Evolutionary conservation across 176 grass and related monocot species (phyloP).

Genomic region (Eleusine coracana): DNA sequence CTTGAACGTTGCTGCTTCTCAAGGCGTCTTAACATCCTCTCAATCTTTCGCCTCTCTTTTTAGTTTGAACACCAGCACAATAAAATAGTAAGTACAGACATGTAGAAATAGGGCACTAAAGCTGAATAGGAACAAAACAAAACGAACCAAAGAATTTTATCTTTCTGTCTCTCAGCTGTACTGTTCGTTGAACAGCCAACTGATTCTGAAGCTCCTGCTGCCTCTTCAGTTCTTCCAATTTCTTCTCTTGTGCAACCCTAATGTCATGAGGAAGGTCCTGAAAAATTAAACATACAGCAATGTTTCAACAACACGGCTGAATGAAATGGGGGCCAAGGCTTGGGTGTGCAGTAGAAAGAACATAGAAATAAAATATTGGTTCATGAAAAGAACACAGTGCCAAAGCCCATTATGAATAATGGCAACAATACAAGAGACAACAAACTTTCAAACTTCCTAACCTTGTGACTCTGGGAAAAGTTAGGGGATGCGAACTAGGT

Average conservation of each 20-base stretch:
- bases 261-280: conserved; percentile 86
- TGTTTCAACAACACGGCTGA: conserved; percentile 14
- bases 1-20: conserved; percentile 88
- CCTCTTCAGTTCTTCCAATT: conserved; percentile 90
- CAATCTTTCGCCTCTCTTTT: conserved; percentile 95
- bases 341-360: conserved; percentile 8
- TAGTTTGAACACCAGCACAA: conserved; percentile 43
- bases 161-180: conserved; percentile 89
- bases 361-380: not conserved
- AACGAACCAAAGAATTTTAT: conserved; percentile 89
- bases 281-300: conserved; percentile 36
- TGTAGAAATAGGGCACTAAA: conserved; percentile 6
- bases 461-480: not conserved
- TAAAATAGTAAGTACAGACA: conserved; percentile 29
- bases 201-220: conserved; percentile 85
- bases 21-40: conserved; percentile 93
- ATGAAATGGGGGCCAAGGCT: not conserved
- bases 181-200: conserved; percentile 64
- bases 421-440: conserved; percentile 1
- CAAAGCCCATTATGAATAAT: not conserved
- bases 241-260: conserved; percentile 85
- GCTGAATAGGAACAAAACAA: not conserved
- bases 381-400: not conserved
- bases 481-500: not conserved
- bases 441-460: not conserved